Conservation (phyloP, 495 filamentous ascomycete species). For the Tirmania nivea region DNA sequence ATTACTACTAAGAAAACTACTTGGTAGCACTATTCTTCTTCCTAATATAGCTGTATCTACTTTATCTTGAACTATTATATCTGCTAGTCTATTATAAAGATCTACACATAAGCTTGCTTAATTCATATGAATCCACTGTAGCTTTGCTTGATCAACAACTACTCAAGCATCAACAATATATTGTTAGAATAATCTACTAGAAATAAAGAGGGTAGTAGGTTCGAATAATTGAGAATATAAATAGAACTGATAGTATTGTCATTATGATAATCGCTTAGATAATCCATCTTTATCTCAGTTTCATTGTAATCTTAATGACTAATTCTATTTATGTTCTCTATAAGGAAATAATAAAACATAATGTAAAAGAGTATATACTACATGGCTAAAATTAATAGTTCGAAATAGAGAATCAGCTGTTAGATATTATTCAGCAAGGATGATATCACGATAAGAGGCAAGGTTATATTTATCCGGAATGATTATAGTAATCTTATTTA, state of each 20-base stretch:
- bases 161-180: no score
- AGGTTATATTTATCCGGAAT: neutral
- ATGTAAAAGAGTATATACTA: conserved; percentile 9
- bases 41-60: neutral
- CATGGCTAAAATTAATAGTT: conserved; percentile 3
- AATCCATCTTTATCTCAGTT: no score
- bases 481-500: no score
- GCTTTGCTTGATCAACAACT: no score
- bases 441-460: neutral
- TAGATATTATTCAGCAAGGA: neutral
- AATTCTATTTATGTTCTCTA: no score
- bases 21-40: conserved; percentile 2
- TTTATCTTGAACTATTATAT: conserved; percentile 2
- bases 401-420: neutral
- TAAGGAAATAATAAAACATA: conserved; percentile 11
- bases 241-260: no score
- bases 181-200: no score
- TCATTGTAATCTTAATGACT: neutral
- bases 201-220: no score
- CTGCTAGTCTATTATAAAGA: conserved; percentile 5
- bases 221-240: no score
- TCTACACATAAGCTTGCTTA: conserved; percentile 6
- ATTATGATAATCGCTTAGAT: no score
- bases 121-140: conserved; percentile 3
- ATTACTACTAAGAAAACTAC: no score